Evolutionary conservation across 1,139 yeast species (phyloP), one percentile per base, ranked within the genome.

Genomic region (Kurtzmaniella natalensis): DNA sequence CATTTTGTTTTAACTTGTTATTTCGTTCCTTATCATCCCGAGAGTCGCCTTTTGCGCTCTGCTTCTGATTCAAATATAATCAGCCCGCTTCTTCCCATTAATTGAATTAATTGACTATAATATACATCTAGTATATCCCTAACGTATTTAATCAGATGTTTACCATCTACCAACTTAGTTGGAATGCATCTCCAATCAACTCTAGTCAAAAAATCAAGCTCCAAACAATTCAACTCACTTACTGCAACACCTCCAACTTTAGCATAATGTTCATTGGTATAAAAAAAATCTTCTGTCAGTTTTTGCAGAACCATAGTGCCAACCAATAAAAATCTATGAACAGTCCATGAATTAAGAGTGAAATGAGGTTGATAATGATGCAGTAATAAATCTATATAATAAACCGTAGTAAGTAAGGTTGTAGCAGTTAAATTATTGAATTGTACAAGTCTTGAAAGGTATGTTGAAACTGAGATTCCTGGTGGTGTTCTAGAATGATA

Each of bases 401-500:
- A 89, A 24, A 92, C 81, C 14, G 94, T 73, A 1, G 94, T 74
- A 34, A 92, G 63, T 25, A 92, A 62, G 2, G 89, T 84, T 6
- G 92, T 84, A 41, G 85, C 82, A 44, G 88, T 95, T 42, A 89
- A 67, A 33, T 87, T 79, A 43, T 95, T 88, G 59, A 85, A 92
- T 48, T 85, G 83, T 5, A 92, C 73, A 34, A 92, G 66, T 46
- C 98, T 72, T 30, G 79, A 60, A 30, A 92, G 61, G 49, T 92
- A 92, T 37, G 85, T 86, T 41, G 72, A 74, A 6, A 88, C 76
- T 2, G 95, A 81, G 31, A 92, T 92, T 16, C 76, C 75, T 0
- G 98, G 97, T 2, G 96, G 96, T 0, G 94, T 80, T 41, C 96
- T 61, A 4, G 96, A 88, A 55, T 92, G 98, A 54, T 89, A 92